These are phyloP conservation scores for Zelopaecilomyces penicillatus DNA, from an alignment of 2,329 filamentous ascomycete genomes.

Conservation along the genomic window DNA sequence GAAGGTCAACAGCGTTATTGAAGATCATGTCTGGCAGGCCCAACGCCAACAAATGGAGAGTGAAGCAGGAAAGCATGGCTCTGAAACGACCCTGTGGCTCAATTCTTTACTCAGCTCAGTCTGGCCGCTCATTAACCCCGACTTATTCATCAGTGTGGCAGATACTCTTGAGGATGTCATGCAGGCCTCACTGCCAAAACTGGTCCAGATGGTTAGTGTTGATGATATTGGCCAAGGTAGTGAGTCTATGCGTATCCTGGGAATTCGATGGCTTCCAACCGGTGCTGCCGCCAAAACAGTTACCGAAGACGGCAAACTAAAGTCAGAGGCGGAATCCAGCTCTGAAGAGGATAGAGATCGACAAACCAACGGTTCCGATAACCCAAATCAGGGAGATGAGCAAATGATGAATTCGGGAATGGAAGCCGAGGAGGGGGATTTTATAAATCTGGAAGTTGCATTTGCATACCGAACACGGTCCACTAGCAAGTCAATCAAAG, in stretches of 20 bases:
- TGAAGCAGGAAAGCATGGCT: slow-evolving; percentile 33
- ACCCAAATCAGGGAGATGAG: slow-evolving; percentile 24
- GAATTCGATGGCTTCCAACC: slow-evolving; percentile 63
- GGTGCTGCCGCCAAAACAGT: slow-evolving; percentile 59
- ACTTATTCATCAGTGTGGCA: slow-evolving; percentile 59
- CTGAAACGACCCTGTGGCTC: slow-evolving; percentile 64
- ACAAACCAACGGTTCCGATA: slow-evolving; percentile 22
- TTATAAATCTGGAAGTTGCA: slow-evolving; percentile 67
- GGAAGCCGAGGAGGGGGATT: slow-evolving; percentile 70
- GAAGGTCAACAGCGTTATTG: slow-evolving; percentile 53
- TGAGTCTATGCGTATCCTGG: slow-evolving; percentile 61
- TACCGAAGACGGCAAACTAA: slow-evolving; percentile 46
- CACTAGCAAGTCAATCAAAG: slow-evolving; percentile 52
- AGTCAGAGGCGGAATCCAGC: slow-evolving; percentile 26
- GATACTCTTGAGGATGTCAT: slow-evolving; percentile 73
- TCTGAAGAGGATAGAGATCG: slow-evolving; percentile 26
- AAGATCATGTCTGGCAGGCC: slow-evolving; percentile 63
- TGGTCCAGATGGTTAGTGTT: slow-evolving; percentile 66
- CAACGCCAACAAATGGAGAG: slow-evolving; percentile 43
- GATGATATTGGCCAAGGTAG: slow-evolving; percentile 70
- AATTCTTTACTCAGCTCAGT: slow-evolving; percentile 60
- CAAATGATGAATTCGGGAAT: slow-evolving; percentile 45
- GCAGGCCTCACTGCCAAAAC: slow-evolving; percentile 63
- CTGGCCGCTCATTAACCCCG: slow-evolving; percentile 69
- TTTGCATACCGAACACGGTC: slow-evolving; percentile 63